Conservation (phyloP, 23 red algal genomes). For the Gracilaria gracilis region DNA sequence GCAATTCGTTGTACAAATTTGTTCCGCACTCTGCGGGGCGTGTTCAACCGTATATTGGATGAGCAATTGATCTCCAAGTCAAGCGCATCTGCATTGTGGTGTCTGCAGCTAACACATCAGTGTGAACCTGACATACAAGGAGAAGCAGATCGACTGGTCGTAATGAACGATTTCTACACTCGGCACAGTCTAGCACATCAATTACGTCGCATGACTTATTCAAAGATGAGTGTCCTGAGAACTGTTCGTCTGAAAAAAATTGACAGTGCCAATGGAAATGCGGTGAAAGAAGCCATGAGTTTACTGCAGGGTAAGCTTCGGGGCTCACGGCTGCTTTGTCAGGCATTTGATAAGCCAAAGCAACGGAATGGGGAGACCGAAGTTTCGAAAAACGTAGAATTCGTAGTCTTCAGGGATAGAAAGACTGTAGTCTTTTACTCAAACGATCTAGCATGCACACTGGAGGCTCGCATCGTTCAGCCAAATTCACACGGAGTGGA, state of each 20-base stretch:
- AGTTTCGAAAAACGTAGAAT: background rate
- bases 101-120: background rate
- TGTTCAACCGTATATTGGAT: background rate
- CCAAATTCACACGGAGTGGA: background rate
- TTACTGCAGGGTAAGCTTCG: background rate
- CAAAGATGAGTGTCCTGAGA: background rate
- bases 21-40: background rate
- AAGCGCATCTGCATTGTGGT: too few relatives aligned
- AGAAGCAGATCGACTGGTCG: background rate
- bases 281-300: background rate
- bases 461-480: background rate
- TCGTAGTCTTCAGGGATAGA: constrained; percentile 10
- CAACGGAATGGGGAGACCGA: background rate
- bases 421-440: constrained; percentile 8
- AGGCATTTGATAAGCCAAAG: background rate
- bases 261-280: background rate
- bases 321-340: background rate
- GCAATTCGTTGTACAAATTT: background rate
- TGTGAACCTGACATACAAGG: background rate
- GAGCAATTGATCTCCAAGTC: background rate
- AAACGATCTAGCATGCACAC: constrained; percentile 1
- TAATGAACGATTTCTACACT: constrained; percentile 20
- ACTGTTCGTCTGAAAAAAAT: background rate
- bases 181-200: background rate
- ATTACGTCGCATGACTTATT: background rate